phyloP scores from a whole-genome alignment of 2,329 filamentous ascomycete genomes.

The Aspergillus carbonarius region DNA sequence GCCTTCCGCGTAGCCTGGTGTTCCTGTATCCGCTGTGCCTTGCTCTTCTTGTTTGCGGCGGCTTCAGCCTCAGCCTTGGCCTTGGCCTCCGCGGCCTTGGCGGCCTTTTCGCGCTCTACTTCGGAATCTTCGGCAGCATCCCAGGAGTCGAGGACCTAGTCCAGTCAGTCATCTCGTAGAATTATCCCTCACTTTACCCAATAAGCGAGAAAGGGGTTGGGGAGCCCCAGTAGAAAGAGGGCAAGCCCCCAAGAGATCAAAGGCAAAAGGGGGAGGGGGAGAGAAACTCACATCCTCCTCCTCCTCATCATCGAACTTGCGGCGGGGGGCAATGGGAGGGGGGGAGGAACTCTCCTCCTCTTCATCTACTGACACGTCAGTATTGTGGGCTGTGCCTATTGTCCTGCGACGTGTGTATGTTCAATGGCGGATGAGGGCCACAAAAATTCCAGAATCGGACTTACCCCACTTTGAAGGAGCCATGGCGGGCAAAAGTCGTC shows the following conservation, averaged over 20 bases:
- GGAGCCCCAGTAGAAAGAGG: background rate
- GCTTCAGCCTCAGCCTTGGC: slow-evolving; percentile 86
- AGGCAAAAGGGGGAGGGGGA: background rate
- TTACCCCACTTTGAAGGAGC: slow-evolving; percentile 52
- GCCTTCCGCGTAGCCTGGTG: slow-evolving; percentile 63
- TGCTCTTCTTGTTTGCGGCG: slow-evolving; percentile 86
- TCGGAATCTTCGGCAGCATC: slow-evolving; percentile 96
- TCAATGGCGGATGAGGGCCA: background rate
- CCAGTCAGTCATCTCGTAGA: background rate
- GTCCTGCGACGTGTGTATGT: background rate
- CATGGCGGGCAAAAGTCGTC: slow-evolving; percentile 35
- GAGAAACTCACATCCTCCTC: slow-evolving; percentile 68
- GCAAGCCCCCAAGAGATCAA: background rate
- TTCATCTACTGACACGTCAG: slow-evolving; percentile 31
- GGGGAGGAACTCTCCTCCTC: slow-evolving; percentile 57
- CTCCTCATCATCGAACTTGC: slow-evolving; percentile 92
- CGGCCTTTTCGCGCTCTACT: slow-evolving; percentile 90
- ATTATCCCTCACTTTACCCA: too few species aligned
- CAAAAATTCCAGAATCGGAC: slow-evolving; percentile 23
- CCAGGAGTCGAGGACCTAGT: slow-evolving; percentile 90
- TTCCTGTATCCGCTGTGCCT: slow-evolving; percentile 81
- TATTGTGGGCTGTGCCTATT: background rate
- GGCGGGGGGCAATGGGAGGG: slow-evolving; percentile 50
- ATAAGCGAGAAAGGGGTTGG: too few species aligned
- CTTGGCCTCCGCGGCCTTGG: slow-evolving; percentile 81